Evolutionary conservation across 202 grass and related monocot species (phyloP).

Genomic region (Cymbopogon flexuosus): DNA sequence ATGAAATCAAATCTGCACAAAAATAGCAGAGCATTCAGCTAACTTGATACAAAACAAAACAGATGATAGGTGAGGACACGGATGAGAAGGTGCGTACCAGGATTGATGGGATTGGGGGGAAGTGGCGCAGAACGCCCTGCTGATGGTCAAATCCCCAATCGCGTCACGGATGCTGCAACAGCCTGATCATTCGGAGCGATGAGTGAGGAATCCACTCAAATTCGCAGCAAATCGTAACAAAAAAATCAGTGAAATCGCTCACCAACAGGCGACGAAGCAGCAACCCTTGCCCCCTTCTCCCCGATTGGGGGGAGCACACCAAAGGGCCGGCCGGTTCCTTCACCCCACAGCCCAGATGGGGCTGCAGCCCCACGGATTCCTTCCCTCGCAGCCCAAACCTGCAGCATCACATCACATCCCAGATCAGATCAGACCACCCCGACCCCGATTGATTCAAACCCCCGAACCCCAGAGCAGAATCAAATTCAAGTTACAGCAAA

Average conservation of each 20-base stretch:
- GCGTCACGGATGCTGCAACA: background rate
- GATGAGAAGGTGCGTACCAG: slow-evolving; percentile 8
- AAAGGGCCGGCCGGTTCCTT: background rate
- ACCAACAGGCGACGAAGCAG: background rate
- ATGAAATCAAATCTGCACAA: slow-evolving; percentile 29
- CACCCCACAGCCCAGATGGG: background rate
- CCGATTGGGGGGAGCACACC: background rate
- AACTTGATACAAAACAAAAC: background rate
- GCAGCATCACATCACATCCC: background rate
- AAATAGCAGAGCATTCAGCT: background rate
- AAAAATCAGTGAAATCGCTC: background rate
- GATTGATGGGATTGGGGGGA: background rate
- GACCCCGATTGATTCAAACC: background rate
- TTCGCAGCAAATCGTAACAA: background rate
- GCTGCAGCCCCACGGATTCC: background rate
- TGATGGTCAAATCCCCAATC: background rate
- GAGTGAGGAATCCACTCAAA: background rate
- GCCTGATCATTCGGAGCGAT: background rate
- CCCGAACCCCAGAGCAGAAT: background rate
- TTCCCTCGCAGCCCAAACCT: slow-evolving; percentile 11
- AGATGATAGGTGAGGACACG: background rate
- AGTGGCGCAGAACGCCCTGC: slow-evolving; percentile 1
- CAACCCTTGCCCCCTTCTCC: background rate
- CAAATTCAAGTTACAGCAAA: background rate
- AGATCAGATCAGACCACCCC: background rate